Conservation (phyloP, 805 yeast genomes). For the Hanseniaspora nectarophila region DNA sequence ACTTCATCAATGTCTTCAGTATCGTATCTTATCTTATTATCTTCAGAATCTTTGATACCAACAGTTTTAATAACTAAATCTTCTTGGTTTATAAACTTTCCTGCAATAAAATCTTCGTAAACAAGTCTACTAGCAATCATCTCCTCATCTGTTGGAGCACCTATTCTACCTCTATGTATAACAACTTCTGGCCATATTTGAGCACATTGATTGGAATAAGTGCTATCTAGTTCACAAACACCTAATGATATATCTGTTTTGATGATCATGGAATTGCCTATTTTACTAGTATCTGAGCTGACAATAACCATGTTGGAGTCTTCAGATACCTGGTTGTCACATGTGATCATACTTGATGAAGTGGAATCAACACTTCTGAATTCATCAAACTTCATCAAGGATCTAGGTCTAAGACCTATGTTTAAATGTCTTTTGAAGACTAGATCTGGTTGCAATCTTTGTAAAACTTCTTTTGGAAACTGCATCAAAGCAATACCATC, state of each 20-base stretch:
- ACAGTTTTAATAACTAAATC: constrained; percentile 39
- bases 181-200: constrained; percentile 64
- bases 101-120: constrained; percentile 47
- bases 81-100: constrained; percentile 39
- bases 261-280: constrained; percentile 55
- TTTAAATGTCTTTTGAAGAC: constrained; percentile 69
- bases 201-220: constrained; percentile 24
- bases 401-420: constrained; percentile 58
- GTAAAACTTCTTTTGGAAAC: constrained; percentile 72
- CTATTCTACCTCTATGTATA: constrained; percentile 58
- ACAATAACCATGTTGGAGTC: constrained; percentile 30
- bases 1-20: constrained; percentile 23
- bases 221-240: constrained; percentile 30
- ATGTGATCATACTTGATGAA: background rate
- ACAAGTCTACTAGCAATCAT: constrained; percentile 58
- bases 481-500: constrained; percentile 35
- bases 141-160: constrained; percentile 80
- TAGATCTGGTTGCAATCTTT: constrained; percentile 74
- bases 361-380: constrained; percentile 46
- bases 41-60: constrained; percentile 41
- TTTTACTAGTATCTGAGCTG: constrained; percentile 58
- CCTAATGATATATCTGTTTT: constrained; percentile 63
- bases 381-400: constrained; percentile 57
- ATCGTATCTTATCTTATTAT: constrained; percentile 38
- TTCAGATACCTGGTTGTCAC: constrained; percentile 14